These are phyloP conservation scores for Xylariales sp. DNA, from an alignment of 2,329 filamentous ascomycete genomes.

Conservation along the genomic window DNA sequence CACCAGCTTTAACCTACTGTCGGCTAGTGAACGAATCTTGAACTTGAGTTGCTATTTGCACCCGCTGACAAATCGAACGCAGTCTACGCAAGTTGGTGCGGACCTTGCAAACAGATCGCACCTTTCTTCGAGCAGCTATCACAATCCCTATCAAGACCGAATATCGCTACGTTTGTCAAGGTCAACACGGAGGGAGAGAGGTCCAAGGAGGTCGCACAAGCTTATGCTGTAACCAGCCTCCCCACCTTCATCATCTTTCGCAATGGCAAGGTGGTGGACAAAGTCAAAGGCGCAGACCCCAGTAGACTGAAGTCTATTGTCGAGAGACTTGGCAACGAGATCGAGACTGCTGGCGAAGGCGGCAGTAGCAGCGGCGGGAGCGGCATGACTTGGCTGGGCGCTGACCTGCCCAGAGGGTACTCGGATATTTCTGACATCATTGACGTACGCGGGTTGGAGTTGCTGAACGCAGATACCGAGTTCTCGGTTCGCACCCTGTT, in stretches of 20 bases:
- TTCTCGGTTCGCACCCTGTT: slow-evolving; percentile 70
- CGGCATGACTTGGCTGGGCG: slow-evolving; percentile 65
- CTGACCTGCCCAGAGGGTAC: slow-evolving; percentile 73
- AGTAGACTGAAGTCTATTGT: slow-evolving; percentile 66
- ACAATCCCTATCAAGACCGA: slow-evolving; percentile 62
- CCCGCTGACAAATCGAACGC: slow-evolving; percentile 5
- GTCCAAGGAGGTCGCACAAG: slow-evolving; percentile 60
- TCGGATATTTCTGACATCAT: slow-evolving; percentile 77
- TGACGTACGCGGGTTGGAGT: slow-evolving; percentile 73
- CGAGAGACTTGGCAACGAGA: slow-evolving; percentile 65
- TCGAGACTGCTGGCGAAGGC: slow-evolving; percentile 48
- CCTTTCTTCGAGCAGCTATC: slow-evolving; percentile 79
- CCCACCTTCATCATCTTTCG: slow-evolving; percentile 93
- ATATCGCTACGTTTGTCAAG: slow-evolving; percentile 78
- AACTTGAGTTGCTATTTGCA: too few species aligned
- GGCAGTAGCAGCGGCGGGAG: slow-evolving; percentile 33
- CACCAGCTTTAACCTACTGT: too few species aligned
- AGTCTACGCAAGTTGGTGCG: slow-evolving; percentile 90
- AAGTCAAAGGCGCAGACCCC: slow-evolving; percentile 70
- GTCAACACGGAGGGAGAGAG: slow-evolving; percentile 73
- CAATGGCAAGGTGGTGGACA: slow-evolving; percentile 61
- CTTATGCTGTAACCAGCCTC: slow-evolving; percentile 70
- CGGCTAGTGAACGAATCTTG: too few species aligned
- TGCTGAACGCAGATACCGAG: slow-evolving; percentile 80
- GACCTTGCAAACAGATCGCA: slow-evolving; percentile 76